These are phyloP conservation scores for Gossypium trilobum DNA, from an alignment of 441 rosid species.

Conservation along the genomic window DNA sequence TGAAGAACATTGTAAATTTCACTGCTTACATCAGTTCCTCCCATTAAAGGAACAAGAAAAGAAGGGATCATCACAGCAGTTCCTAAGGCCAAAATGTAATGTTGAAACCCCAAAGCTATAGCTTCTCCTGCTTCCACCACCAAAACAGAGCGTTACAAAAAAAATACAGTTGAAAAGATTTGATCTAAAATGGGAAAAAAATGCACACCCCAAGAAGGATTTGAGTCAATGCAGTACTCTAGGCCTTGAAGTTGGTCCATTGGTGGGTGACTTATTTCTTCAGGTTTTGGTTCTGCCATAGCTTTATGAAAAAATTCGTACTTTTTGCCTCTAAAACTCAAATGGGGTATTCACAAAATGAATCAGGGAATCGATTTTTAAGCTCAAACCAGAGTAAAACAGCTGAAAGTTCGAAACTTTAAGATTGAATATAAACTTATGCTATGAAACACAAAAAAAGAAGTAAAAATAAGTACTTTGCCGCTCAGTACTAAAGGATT, in stretches of 20 bases:
- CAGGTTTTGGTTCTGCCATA: constrained; percentile 85
- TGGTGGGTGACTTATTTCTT: constrained; percentile 81
- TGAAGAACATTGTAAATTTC: background rate
- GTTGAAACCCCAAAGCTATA: constrained; percentile 89
- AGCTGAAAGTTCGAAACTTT: background rate
- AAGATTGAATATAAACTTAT: background rate
- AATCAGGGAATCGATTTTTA: background rate
- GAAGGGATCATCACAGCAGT: constrained; percentile 99
- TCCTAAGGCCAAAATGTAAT: constrained; percentile 89
- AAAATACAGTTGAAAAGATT: background rate
- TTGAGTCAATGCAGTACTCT: constrained; percentile 96
- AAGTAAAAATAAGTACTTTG: constrained; percentile 24
- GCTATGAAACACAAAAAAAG: background rate
- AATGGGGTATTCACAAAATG: constrained; percentile 17
- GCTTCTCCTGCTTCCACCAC: constrained; percentile 65
- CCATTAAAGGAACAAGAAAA: constrained; percentile 93
- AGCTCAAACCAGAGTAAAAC: background rate
- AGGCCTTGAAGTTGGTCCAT: constrained; percentile 98
- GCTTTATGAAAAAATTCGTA: constrained; percentile 3
- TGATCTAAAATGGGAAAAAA: background rate
- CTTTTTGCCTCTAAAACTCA: constrained; percentile 9
- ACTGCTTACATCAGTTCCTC: constrained; percentile 62
- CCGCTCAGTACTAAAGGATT: constrained; percentile 29
- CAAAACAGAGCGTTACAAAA: constrained; percentile 1
- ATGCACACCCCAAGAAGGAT: constrained; percentile 86